phyloP scores from a whole-genome alignment of 176 grass and related monocot species.

The Phoenix roebelenii region DNA sequence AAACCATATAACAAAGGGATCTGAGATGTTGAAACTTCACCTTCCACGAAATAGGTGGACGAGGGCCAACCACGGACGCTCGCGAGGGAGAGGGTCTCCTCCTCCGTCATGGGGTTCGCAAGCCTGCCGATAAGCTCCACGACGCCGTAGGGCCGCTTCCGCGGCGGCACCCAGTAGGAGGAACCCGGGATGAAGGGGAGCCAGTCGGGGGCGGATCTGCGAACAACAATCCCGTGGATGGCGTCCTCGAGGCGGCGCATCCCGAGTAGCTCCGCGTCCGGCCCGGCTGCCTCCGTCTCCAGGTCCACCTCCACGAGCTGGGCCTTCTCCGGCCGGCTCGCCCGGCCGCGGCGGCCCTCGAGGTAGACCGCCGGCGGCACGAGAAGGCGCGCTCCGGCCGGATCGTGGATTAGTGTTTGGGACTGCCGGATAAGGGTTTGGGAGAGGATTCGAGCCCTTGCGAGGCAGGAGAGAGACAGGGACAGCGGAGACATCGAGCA shows the following conservation, averaged over 20 bases:
- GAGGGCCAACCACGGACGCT: slow-evolving; percentile 49
- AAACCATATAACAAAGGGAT: too few relatives aligned
- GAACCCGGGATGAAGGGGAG: slow-evolving; percentile 79
- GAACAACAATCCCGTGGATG: slow-evolving; percentile 54
- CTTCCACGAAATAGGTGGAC: slow-evolving; percentile 42
- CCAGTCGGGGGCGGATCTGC: slow-evolving; percentile 65
- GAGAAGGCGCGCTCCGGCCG: neutral
- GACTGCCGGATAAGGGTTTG: too few relatives aligned
- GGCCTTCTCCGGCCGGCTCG: slow-evolving; percentile 30
- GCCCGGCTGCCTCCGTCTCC: slow-evolving; percentile 2
- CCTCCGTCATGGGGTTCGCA: slow-evolving; percentile 36
- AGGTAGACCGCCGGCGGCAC: too few relatives aligned
- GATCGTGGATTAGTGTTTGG: too few relatives aligned
- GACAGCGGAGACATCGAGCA: too few relatives aligned
- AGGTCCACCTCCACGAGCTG: slow-evolving; percentile 71
- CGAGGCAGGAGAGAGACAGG: too few relatives aligned
- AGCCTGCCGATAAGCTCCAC: slow-evolving; percentile 27
- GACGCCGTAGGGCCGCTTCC: slow-evolving; percentile 32
- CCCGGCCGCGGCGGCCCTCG: slow-evolving; percentile 19
- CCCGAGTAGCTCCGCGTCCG: slow-evolving; percentile 33
- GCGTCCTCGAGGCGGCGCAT: slow-evolving; percentile 60
- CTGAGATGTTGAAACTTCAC: slow-evolving; percentile 15
- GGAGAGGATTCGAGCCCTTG: too few relatives aligned
- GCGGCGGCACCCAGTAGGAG: slow-evolving; percentile 76
- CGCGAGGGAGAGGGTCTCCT: slow-evolving; percentile 52